These are phyloP conservation scores for Corinectria fuckeliana DNA, from an alignment of 2,329 filamentous ascomycete genomes.

Conservation along the genomic window DNA sequence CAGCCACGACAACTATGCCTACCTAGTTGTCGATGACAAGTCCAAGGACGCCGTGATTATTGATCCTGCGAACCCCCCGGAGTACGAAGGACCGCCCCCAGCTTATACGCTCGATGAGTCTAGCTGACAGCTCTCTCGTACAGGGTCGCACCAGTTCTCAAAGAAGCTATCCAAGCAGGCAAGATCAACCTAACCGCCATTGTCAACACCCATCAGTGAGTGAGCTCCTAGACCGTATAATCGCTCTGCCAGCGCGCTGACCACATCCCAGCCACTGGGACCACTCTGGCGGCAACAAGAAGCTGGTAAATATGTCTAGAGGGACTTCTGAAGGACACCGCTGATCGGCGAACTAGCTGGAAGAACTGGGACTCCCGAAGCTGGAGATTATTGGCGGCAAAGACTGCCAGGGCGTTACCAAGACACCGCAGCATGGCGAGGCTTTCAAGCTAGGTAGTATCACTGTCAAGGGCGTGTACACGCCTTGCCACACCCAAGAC, in stretches of 20 bases:
- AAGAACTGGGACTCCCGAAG: conserved; percentile 60
- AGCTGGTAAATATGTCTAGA: conserved; percentile 63
- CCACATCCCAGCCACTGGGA: conserved; percentile 78
- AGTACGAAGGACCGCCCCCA: conserved; percentile 58
- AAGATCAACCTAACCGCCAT: conserved; percentile 86
- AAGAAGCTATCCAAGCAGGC: conserved; percentile 73
- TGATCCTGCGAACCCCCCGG: conserved; percentile 79
- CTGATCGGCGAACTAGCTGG: conserved; percentile 36
- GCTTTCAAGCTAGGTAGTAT: conserved; percentile 86
- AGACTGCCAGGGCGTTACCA: conserved; percentile 80
- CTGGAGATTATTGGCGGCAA: conserved; percentile 86
- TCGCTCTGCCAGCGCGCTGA: neutral
- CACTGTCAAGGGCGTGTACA: conserved; percentile 85
- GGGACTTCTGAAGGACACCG: neutral
- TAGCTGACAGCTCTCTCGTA: conserved; percentile 7
- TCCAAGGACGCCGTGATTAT: conserved; percentile 80
- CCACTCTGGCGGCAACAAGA: conserved; percentile 89
- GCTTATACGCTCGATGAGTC: neutral
- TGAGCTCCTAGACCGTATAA: conserved; percentile 54
- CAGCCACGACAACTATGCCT: conserved; percentile 82
- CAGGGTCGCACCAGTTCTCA: conserved; percentile 69
- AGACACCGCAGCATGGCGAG: conserved; percentile 76
- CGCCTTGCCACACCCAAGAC: conserved; percentile 97
- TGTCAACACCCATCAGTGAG: conserved; percentile 98
- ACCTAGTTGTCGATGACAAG: conserved; percentile 79